Conservation (phyloP, 2,329 filamentous ascomycete genomes). For the Diaporthe eres region DNA sequence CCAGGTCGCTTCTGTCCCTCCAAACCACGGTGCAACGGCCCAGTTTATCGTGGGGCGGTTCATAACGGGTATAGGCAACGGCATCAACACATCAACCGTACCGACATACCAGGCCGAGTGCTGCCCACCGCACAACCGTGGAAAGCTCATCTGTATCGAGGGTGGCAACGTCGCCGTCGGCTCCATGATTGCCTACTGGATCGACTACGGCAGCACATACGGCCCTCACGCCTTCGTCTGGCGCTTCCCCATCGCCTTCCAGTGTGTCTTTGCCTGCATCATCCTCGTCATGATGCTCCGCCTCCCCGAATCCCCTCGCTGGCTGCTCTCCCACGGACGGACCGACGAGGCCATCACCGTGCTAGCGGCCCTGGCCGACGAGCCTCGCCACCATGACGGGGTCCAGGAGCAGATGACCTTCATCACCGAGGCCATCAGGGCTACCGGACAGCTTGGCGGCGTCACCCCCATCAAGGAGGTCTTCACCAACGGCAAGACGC, state of each 20-base stretch:
- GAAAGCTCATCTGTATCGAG: constrained; percentile 72
- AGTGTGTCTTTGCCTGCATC: constrained; percentile 60
- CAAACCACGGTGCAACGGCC: constrained; percentile 60
- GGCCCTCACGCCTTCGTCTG: constrained; percentile 52
- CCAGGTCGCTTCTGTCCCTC: constrained; percentile 63
- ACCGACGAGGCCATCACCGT: constrained; percentile 66
- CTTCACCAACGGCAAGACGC: constrained; percentile 46
- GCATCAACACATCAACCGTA: constrained; percentile 63
- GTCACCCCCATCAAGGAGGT: constrained; percentile 48
- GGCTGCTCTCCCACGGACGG: constrained; percentile 59
- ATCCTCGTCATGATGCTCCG: constrained; percentile 55
- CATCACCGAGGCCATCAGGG: constrained; percentile 50
- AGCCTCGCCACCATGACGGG: constrained; percentile 59
- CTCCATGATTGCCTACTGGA: constrained; percentile 59
- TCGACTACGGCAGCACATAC: constrained; percentile 56
- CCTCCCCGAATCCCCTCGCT: constrained; percentile 69
- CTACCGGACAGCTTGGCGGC: constrained; percentile 50
- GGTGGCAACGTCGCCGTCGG: constrained; percentile 59
- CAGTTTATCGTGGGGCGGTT: constrained; percentile 65
- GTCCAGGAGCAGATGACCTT: constrained; percentile 63
- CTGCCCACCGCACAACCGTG: constrained; percentile 66
- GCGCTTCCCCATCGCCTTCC: constrained; percentile 58
- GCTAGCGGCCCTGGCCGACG: constrained; percentile 68
- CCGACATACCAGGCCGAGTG: constrained; percentile 59
- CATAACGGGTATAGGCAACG: constrained; percentile 65